Percentiles rank a stretch among this genome's conserved stretches.
phyloP scores from a whole-genome alignment of 768 basidiomycete species.

The Mycena epipterygia region DNA sequence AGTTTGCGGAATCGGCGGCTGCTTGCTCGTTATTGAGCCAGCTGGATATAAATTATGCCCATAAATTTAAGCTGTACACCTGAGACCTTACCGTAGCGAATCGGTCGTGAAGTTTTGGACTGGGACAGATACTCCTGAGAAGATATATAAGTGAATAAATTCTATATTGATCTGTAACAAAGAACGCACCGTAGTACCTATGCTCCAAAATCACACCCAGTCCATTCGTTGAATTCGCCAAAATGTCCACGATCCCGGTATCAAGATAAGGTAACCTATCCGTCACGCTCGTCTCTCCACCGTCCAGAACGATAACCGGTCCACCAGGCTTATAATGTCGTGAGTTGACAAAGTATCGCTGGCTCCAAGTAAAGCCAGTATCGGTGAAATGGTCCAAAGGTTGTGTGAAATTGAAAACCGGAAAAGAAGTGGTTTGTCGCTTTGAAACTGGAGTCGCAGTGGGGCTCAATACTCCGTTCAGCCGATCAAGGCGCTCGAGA shows the following conservation, averaged over 20 bases:
- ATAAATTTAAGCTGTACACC: slow-evolving; percentile 6
- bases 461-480: slow-evolving; percentile 16
- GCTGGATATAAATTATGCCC: slow-evolving; percentile 50
- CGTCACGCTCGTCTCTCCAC: slow-evolving; percentile 92
- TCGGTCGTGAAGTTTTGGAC: slow-evolving; percentile 86
- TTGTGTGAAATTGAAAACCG: slow-evolving; percentile 68
- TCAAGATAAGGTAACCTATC: slow-evolving; percentile 72
- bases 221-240: slow-evolving; percentile 88
- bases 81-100: slow-evolving; percentile 68
- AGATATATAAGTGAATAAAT: slow-evolving; percentile 20
- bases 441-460: slow-evolving; percentile 12
- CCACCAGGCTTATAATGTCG: slow-evolving; percentile 83
- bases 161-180: slow-evolving; percentile 31
- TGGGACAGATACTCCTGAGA: slow-evolving; percentile 77
- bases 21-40: slow-evolving; percentile 93
- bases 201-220: slow-evolving; percentile 92
- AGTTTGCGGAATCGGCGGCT: slow-evolving; percentile 91
- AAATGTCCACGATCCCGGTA: slow-evolving; percentile 88
- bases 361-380: slow-evolving; percentile 75
- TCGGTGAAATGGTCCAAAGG: slow-evolving; percentile 86
- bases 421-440: slow-evolving; percentile 30
- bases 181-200: slow-evolving; percentile 80
- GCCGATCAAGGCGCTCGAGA: slow-evolving; percentile 27
- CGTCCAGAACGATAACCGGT: slow-evolving; percentile 92
- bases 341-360: slow-evolving; percentile 93